A percentile compares a stretch with the other conserved stretches of the same genome.
Evolutionary conservation across 1,139 yeast species (phyloP).

Genomic region (Saccharomyces pastorianus): DNA sequence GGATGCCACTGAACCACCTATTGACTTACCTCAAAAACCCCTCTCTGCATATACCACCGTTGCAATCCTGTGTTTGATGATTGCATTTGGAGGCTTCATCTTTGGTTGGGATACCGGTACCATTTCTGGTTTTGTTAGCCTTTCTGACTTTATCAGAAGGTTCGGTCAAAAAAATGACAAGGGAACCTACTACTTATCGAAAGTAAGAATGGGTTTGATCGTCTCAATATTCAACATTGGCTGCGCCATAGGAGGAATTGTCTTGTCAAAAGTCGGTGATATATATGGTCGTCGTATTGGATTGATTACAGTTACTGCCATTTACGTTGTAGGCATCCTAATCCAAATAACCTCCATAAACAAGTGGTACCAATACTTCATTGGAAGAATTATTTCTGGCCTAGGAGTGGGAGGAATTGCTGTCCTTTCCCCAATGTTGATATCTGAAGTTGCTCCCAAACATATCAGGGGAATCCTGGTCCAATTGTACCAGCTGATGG

Average conservation of each 20-base stretch:
- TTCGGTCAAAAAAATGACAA: constrained; percentile 44
- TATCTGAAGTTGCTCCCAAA: constrained; percentile 55
- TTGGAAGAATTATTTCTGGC: constrained; percentile 56
- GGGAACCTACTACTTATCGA: constrained; percentile 36
- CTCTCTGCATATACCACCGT: constrained; percentile 35
- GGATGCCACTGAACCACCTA: not conserved
- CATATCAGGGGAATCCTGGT: constrained; percentile 58
- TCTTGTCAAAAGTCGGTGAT: constrained; percentile 47
- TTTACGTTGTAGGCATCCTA: constrained; percentile 51
- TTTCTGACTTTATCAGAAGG: constrained; percentile 48
- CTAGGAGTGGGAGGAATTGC: constrained; percentile 54
- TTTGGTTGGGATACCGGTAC: constrained; percentile 75
- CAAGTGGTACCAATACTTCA: constrained; percentile 43
- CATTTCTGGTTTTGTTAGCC: constrained; percentile 65
- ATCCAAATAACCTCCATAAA: constrained; percentile 46
- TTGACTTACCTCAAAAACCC: constrained; percentile 33
- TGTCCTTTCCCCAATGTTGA: constrained; percentile 52
- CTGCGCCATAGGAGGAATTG: constrained; percentile 54
- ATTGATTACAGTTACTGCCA: constrained; percentile 43
- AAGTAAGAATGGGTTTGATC: constrained; percentile 50
- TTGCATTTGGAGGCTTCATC: constrained; percentile 60
- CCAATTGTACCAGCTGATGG: constrained; percentile 52
- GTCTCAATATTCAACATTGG: constrained; percentile 61
- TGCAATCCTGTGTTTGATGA: constrained; percentile 36
- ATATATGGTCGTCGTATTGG: constrained; percentile 52